Base-by-base conservation (phyloP, 805 yeast species). In the Lachancea nothofagi region DNA sequence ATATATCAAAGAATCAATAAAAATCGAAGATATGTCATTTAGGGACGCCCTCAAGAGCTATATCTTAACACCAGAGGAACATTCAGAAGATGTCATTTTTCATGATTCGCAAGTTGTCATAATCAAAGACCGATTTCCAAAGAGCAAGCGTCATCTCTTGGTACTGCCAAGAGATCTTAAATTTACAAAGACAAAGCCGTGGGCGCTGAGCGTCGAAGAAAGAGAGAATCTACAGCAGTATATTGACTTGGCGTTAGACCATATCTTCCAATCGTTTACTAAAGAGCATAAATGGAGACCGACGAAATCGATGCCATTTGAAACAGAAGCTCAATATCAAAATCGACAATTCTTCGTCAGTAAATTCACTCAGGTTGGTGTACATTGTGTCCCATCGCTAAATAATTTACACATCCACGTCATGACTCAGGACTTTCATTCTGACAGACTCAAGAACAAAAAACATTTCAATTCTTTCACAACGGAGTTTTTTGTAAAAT, bases 381-480 rank as follows among this genome's bases (percentile, higher is more conserved):
- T 83, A 19, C 95, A 85, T 59, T 59, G 83, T 4, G 70, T 71
- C 2, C 95, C 95, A 2, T 79, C 88, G 1, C 55, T 84, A 70
- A 61, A 59, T 28, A 83, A 85, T 54, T 50, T 84, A 32, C 95
- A 85, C 52, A 64, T 85, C 14, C 95, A 85, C 62, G 75, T 85
- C 18, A 67, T 85, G 34, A 77, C 88, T 0, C 66, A 63, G 35
- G 95, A 85, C 57, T 72, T 80, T 51, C 51, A 65, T 47, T 74
- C 83, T 7, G 62, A 61, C 0, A 51, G 66, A 19, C 41, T 84
- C 62, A 84, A 83, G 55, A 66, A 77, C 48, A 74, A 71, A 43
- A 70, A 67, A 40, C 95, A 85, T 57, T 84, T 76, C 57, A 79
- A 79, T 53, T 78, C 88, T 3, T 85, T 85, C 61, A 78, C 68